Evolutionary conservation across 768 basidiomycete species (phyloP), one percentile per base, ranked within the genome.

Genomic region (Chalciporus piperatus): DNA sequence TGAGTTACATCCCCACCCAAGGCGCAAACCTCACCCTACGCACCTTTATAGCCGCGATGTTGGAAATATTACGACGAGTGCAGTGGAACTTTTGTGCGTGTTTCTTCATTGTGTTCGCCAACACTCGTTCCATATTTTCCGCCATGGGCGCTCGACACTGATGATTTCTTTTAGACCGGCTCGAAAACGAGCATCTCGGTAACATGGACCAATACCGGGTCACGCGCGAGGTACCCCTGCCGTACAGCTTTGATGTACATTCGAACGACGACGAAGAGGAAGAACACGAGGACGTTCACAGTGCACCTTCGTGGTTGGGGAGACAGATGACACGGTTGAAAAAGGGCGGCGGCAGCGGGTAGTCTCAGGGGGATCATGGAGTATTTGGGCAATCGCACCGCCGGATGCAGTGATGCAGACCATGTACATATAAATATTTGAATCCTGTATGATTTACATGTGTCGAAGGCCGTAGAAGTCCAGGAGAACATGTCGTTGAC

Each of bases 131-230:
- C 27, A 27, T 9, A 27, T 22, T 22, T 4, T 22, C 22, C 22
- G 22, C 4, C 22, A 22, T 22, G 22, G 22, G 22, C 19, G 9
- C 30, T 49, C 17, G 27, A 17, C 16, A 22, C 49, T 55, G 3
- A 30, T 8, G 14, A 20, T 12, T 30, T 59, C 45, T 41, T 28
- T 16, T 57, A 90, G 86, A 81, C 68, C 89, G 90, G 58, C 70
- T 92, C 38, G 90, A 95, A 68, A 93, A 89, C 70, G 94, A 97
- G 70, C 94, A 97, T 57, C 71, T 95, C 23, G 89, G 90, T 75
- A 97, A 97, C 67, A 82, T 89, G 68, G 91, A 92, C 76, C 92
- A 93, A 60, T 96, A 92, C 67, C 90, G 93, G 20, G 83, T 89
- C 39, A 92, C 88, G 2, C 77, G 86, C 22, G 92, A 97, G 61